These are phyloP conservation scores for Austroboletus olivaceoglutinosus DNA, from an alignment of 1,284 basidiomycete species.

Conservation along the genomic window DNA sequence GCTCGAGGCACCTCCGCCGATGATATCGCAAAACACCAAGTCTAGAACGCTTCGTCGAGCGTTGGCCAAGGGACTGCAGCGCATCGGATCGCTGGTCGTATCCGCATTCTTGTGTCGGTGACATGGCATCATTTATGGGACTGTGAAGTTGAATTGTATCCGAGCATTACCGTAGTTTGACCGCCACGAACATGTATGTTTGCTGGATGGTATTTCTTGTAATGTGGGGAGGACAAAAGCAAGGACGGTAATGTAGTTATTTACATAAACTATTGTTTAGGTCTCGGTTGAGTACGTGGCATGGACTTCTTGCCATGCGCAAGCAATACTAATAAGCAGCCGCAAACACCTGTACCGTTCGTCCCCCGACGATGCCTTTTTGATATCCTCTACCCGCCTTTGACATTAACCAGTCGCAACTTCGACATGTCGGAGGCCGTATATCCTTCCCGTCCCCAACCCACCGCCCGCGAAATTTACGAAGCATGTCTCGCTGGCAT, in stretches of 20 bases:
- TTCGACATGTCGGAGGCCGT: constrained; percentile 27
- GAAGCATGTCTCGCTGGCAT: constrained; percentile 51
- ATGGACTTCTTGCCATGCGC: constrained; percentile 20
- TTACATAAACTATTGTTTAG: constrained; percentile 32
- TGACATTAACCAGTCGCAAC: constrained; percentile 15
- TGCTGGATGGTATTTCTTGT: constrained; percentile 7
- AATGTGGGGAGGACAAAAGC: constrained; percentile 16
- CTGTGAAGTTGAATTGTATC: constrained; percentile 27
- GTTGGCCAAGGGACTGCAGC: constrained; percentile 24
- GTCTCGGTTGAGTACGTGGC: constrained; percentile 5
- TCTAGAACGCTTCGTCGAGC: constrained; percentile 24
- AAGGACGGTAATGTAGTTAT: constrained; percentile 24
- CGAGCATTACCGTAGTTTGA: constrained; percentile 23
- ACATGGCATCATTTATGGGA: constrained; percentile 18
- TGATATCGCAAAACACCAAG: constrained; percentile 26
- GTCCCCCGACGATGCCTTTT: constrained; percentile 27
- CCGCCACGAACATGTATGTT: constrained; percentile 4
- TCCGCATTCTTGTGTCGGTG: constrained; percentile 24
- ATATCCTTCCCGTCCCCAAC: constrained; percentile 21
- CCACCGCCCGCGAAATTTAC: constrained; percentile 47
- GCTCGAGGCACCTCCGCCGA: constrained; percentile 20
- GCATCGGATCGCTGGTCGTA: constrained; percentile 31
- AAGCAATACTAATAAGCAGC: constrained; percentile 30
- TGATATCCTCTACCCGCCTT: constrained; percentile 21
- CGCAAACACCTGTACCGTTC: constrained; percentile 28